Base-by-base conservation (phyloP, 2,329 filamentous ascomycete species). In the Spiromastix sp. region DNA sequence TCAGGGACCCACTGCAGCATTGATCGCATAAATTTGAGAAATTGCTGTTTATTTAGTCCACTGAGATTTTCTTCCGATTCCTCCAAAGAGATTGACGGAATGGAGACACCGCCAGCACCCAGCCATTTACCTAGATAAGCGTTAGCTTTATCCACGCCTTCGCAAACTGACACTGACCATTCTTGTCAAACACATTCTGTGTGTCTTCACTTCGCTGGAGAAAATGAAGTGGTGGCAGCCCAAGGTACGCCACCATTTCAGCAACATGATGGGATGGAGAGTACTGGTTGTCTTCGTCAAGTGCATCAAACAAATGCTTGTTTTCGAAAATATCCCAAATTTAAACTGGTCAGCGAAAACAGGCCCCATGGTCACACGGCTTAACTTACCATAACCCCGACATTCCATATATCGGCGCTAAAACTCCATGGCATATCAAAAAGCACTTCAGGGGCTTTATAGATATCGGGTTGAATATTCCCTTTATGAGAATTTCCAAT, bases 381-480 rank as follows among this genome's bases (percentile, higher is more conserved):
- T 27, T 10, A 15, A 26, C 46, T 41, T 32, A 48, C 43, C 40
- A 50, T 37, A 15, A 40, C 19, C 16, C 39, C 43, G 26, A 48
- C 20, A 32, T 47, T 47, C 45, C 47, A 50, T 22, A 50, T 47
- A 35, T 50, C 45, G 13, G 40, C 45, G 32, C 45, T 47, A 31
- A 39, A 48, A 17, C 32, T 36, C 47, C 45, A 50, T 8, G 29
- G 20, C 10, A 34, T 40, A 3, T 39, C 34, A 22, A 49, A 27
- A 7, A 47, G 33, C 10, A 50, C 39, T 30, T 50, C 45, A 4
- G 47, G 43, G 13, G 47, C 47, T 39, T 37, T 40, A 32, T 42
- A 50, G 12, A 43, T 37, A 24, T 39, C 22, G 9, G 44, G 39
- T 32, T 49, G 43, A 21, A 49, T 43, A 38, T 44, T 33, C 12